phyloP scores from a whole-genome alignment of 352 stramenopile genomes.

The Phytophthora cactorum region DNA sequence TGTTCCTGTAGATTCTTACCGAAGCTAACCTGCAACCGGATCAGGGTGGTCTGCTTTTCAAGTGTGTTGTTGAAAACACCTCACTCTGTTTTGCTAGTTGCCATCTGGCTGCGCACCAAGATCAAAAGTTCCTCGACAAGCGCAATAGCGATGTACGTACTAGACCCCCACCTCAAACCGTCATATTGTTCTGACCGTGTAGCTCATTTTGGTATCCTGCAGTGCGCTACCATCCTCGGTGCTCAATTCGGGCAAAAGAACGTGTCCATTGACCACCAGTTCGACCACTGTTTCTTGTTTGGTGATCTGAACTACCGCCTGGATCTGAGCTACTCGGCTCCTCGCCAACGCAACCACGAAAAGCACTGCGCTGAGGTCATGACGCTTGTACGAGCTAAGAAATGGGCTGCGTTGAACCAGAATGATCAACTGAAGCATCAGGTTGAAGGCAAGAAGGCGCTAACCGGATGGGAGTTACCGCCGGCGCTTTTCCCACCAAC shows the following conservation, averaged over 20 bases:
- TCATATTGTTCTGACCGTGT: not conserved
- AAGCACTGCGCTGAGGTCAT: conserved; percentile 76
- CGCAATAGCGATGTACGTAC: conserved; percentile 79
- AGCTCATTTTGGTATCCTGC: conserved; percentile 6
- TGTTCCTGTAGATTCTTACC: not conserved
- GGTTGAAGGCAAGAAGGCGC: conserved; percentile 57
- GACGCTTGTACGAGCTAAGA: conserved; percentile 59
- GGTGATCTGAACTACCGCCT: conserved; percentile 90
- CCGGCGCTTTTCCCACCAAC: conserved; percentile 77
- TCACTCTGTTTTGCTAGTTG: conserved; percentile 89
- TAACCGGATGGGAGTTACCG: conserved; percentile 70
- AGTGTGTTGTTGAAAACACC: conserved; percentile 76
- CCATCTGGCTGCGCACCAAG: conserved; percentile 84
- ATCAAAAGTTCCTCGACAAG: conserved; percentile 87
- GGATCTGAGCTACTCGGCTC: conserved; percentile 67
- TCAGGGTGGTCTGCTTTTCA: conserved; percentile 81
- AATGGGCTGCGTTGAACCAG: conserved; percentile 65
- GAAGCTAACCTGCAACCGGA: conserved; percentile 1
- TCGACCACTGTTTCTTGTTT: conserved; percentile 89
- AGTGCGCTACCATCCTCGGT: conserved; percentile 82
- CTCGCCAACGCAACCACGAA: conserved; percentile 55
- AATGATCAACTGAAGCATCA: conserved; percentile 86
- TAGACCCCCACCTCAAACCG: not conserved
- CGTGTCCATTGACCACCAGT: conserved; percentile 78
- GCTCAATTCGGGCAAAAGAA: conserved; percentile 69